A percentile compares a stretch with the other conserved stretches of the same genome.
Conservation (phyloP, 768 basidiomycete genomes). For the Mycena epipterygia region DNA sequence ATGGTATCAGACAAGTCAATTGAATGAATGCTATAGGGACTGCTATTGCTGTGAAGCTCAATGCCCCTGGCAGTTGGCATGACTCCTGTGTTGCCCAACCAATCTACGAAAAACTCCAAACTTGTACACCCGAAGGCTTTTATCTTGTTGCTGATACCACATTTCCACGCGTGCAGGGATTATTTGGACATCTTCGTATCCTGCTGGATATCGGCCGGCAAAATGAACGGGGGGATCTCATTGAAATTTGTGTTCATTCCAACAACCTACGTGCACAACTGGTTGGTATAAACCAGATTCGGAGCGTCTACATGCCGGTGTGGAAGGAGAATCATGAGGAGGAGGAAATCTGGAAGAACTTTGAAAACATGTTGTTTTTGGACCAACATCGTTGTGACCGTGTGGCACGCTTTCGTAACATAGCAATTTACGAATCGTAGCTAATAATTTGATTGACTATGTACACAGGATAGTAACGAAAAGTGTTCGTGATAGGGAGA, state of each 20-base stretch:
- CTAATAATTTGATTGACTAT: background rate
- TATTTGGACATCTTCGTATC: conserved; percentile 59
- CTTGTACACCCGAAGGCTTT: background rate
- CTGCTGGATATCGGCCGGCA: conserved; percentile 52
- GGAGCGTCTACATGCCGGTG: conserved; percentile 53
- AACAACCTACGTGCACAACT: conserved; percentile 49
- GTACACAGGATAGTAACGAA: background rate
- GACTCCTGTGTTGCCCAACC: too few relatives aligned
- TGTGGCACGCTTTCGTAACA: conserved; percentile 51
- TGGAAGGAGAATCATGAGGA: conserved; percentile 50
- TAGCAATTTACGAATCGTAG: conserved; percentile 33
- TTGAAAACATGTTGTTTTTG: conserved; percentile 54
- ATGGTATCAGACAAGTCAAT: too few relatives aligned
- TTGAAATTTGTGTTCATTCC: conserved; percentile 52
- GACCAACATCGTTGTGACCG: conserved; percentile 49
- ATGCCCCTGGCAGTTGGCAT: too few relatives aligned
- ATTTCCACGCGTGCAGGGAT: conserved; percentile 51
- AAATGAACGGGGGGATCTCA: conserved; percentile 42
- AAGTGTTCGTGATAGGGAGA: background rate
- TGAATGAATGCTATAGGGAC: too few relatives aligned
- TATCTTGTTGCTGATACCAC: background rate
- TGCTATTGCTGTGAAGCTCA: too few relatives aligned
- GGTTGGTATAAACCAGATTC: conserved; percentile 61
- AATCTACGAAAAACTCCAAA: background rate
- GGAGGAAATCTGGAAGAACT: conserved; percentile 50